phyloP scores from a whole-genome alignment of 768 basidiomycete species.

The Cystobasidium tubakii region DNA sequence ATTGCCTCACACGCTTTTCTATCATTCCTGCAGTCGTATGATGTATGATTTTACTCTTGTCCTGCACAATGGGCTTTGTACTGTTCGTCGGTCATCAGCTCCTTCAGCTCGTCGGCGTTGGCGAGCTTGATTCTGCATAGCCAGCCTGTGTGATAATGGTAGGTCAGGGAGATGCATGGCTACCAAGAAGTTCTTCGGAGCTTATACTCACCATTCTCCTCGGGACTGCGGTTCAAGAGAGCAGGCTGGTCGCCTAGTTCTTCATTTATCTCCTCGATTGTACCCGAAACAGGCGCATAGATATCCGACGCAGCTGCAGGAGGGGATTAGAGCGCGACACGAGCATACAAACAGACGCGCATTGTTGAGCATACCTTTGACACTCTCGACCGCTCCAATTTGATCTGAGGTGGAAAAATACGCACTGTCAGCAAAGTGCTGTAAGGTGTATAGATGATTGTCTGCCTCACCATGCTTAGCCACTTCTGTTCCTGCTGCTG shows the following conservation, averaged over 20 bases:
- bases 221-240: constrained; percentile 80
- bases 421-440: background rate
- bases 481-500: constrained; percentile 60
- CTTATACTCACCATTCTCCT: constrained; percentile 63
- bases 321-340: too few relatives aligned
- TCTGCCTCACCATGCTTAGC: constrained; percentile 65
- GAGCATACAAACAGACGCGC: background rate
- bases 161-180: background rate
- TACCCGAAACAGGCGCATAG: constrained; percentile 87
- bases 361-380: constrained; percentile 38
- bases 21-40: too few relatives aligned
- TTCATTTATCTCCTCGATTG: constrained; percentile 71
- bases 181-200: background rate
- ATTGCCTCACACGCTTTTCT: too few relatives aligned
- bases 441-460: background rate
- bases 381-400: constrained; percentile 45
- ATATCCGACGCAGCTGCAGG: constrained; percentile 45
- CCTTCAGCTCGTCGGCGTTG: constrained; percentile 70
- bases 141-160: constrained; percentile 63
- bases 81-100: constrained; percentile 66
- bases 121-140: constrained; percentile 85
- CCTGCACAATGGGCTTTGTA: constrained; percentile 63
- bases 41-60: too few relatives aligned
- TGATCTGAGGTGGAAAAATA: constrained; percentile 36
- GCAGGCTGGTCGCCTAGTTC: constrained; percentile 63